A percentile compares a stretch with the other conserved stretches of the same genome.
phyloP scores from a whole-genome alignment of 306 rosid species.

The Quercus agrifolia region DNA sequence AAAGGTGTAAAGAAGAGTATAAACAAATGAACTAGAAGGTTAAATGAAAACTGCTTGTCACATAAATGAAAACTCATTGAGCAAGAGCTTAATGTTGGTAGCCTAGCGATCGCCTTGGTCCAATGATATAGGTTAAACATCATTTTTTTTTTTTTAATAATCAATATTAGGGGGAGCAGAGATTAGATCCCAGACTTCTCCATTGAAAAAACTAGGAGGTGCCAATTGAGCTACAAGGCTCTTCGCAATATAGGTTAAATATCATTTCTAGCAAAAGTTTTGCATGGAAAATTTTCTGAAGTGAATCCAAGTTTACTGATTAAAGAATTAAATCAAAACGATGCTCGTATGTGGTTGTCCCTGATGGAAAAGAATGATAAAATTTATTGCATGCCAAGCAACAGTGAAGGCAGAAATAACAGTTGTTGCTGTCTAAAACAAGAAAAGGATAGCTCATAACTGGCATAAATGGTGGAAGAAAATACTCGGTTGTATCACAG shows the following conservation, averaged over 20 bases:
- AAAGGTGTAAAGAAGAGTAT: background rate
- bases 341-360: background rate
- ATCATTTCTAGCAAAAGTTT: background rate
- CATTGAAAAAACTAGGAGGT: too few species aligned
- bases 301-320: background rate
- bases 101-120: background rate
- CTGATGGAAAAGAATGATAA: background rate
- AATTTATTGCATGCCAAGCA: background rate
- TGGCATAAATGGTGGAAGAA: background rate
- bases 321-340: background rate
- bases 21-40: constrained; percentile 10
- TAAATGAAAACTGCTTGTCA: background rate
- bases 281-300: background rate
- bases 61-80: background rate
- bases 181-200: too few species aligned
- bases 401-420: background rate
- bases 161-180: too few species aligned
- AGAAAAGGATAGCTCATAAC: background rate
- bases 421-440: background rate
- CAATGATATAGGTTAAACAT: background rate
- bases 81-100: background rate
- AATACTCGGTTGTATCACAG: background rate
- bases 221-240: too few species aligned
- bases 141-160: too few species aligned
- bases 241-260: too few species aligned